Percentiles rank a stretch among this genome's conserved stretches.
Conservation (phyloP, 345 rosid genomes). For the Mangifera indica region DNA sequence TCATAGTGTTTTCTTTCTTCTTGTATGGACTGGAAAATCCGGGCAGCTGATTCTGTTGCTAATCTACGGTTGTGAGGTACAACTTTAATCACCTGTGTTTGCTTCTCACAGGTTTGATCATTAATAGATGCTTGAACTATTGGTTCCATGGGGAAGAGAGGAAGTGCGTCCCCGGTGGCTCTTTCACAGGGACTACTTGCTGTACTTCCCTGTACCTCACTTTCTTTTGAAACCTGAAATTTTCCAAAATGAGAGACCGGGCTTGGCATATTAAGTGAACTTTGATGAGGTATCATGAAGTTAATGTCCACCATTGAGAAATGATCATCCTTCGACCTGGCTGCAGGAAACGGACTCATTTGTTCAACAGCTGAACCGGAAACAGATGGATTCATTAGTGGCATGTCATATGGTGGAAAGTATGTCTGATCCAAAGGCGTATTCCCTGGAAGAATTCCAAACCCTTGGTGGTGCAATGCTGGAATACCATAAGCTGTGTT, state of each 20-base stretch:
- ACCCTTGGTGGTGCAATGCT: slow-evolving; percentile 31
- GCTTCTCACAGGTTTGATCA: slow-evolving; percentile 30
- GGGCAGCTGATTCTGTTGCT: slow-evolving; percentile 64
- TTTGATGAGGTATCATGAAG: slow-evolving; percentile 26
- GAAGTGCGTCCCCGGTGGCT: slow-evolving; percentile 43
- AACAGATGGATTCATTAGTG: slow-evolving; percentile 30
- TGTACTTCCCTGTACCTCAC: slow-evolving; percentile 60
- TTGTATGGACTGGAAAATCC: slow-evolving; percentile 60
- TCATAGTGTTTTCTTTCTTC: slow-evolving; percentile 51
- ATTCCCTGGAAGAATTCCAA: slow-evolving; percentile 29
- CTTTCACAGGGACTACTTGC: slow-evolving; percentile 59
- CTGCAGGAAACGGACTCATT: slow-evolving; percentile 25
- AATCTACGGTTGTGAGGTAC: slow-evolving; percentile 55
- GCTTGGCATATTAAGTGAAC: slow-evolving; percentile 43
- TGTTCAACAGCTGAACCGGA: slow-evolving; percentile 40
- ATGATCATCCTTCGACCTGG: slow-evolving; percentile 27
- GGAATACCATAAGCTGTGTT: slow-evolving; percentile 37
- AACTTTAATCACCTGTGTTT: slow-evolving; percentile 51
- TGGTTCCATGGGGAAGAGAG: slow-evolving; percentile 55
- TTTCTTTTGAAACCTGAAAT: slow-evolving; percentile 48
- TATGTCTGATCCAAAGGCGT: slow-evolving; percentile 27
- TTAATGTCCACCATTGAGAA: slow-evolving; percentile 27
- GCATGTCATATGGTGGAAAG: slow-evolving; percentile 48
- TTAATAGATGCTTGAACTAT: slow-evolving; percentile 24
- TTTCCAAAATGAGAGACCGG: slow-evolving; percentile 36